Evolutionary conservation across 306 rosid species (phyloP), one percentile per base, ranked within the genome.

Genomic region (Sicyos baderoa): DNA sequence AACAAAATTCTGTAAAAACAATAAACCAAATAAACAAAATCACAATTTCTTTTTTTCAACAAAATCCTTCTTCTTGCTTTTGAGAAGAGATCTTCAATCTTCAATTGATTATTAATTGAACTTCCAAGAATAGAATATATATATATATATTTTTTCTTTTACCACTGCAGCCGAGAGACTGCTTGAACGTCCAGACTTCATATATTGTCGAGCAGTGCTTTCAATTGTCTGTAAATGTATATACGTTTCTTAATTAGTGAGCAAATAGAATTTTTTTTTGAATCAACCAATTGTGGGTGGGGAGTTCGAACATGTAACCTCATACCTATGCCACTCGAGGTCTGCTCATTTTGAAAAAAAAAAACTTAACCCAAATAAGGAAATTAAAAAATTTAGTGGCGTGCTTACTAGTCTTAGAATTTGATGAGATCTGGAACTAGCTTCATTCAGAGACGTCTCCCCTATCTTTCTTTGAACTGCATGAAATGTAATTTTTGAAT

Each of bases 351-450:
- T 25, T 25, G 29, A 29, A 29, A 13, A 13, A 13, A 15, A 54
- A 52, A 52, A 15, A 35, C 10, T 42, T 15, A 57, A 7, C 22
- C 5, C 49, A 68, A 59, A 59, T 40, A 40, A 40, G 8, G 1
- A 49, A 49, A 1, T 1, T 37, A 16, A 11, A n/a, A 23, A 60
- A 25, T 40, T 15, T 48, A 51, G 56, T 70, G 29, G 62, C 25
- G 63, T 77, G 68, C 83, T 76, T 86, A 93, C 97, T 87, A 93
- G 67, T 78, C 98, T 82, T 67, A 93, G 76, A 76, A 89, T 93
- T 78, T 89, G 98, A 85, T 93, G 98, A 64, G 98, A 93, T 85
- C 98, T 85, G 57, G 98, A 93, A 78, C 98, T 93, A 69, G 85
- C 54, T 76, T 89, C 97, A 69, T 93, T 93, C 83, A 86, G 83